A percentile compares a stretch with the other conserved stretches of the same genome.
phyloP scores from a whole-genome alignment of 2,329 filamentous ascomycete genomes.

The Sarocladium brachiariae region DNA sequence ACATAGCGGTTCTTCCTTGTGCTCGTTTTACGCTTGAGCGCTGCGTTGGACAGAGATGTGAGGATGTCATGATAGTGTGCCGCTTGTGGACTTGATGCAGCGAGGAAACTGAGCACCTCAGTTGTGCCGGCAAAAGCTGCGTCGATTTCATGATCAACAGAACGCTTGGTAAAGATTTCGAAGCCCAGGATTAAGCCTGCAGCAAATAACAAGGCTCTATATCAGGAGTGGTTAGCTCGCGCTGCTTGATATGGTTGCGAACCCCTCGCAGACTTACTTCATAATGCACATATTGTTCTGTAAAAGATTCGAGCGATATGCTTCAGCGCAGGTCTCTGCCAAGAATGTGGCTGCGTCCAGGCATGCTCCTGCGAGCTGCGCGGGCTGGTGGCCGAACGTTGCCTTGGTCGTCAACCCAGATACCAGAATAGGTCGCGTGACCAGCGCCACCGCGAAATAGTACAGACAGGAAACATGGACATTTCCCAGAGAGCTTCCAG shows the following conservation, averaged over 20 bases:
- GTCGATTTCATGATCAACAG: constrained; percentile 37
- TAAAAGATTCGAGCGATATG: constrained; percentile 35
- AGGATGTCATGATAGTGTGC: constrained; percentile 52
- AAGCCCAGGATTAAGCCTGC: constrained; percentile 51
- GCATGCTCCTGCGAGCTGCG: constrained; percentile 42
- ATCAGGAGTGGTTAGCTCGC: constrained; percentile 37
- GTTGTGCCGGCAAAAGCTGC: constrained; percentile 42
- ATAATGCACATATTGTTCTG: constrained; percentile 52
- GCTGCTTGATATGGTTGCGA: too few relatives aligned
- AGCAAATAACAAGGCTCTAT: constrained; percentile 32
- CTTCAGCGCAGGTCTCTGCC: constrained; percentile 45
- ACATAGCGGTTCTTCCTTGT: constrained; percentile 22
- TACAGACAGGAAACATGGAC: constrained; percentile 51
- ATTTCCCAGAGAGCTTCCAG: constrained; percentile 33
- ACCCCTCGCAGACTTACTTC: constrained; percentile 45
- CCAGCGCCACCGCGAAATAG: constrained; percentile 51
- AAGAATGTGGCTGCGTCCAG: constrained; percentile 49
- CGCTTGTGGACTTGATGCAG: constrained; percentile 46
- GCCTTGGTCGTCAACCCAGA: constrained; percentile 36
- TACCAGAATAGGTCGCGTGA: constrained; percentile 49
- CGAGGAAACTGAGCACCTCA: constrained; percentile 41
- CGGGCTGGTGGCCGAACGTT: constrained; percentile 18
- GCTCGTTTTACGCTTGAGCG: constrained; percentile 21
- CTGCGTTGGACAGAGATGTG: constrained; percentile 36
- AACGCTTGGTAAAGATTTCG: constrained; percentile 41